These are phyloP conservation scores for Boehmeria nivea DNA, from an alignment of 306 rosid species.

Conservation along the genomic window DNA sequence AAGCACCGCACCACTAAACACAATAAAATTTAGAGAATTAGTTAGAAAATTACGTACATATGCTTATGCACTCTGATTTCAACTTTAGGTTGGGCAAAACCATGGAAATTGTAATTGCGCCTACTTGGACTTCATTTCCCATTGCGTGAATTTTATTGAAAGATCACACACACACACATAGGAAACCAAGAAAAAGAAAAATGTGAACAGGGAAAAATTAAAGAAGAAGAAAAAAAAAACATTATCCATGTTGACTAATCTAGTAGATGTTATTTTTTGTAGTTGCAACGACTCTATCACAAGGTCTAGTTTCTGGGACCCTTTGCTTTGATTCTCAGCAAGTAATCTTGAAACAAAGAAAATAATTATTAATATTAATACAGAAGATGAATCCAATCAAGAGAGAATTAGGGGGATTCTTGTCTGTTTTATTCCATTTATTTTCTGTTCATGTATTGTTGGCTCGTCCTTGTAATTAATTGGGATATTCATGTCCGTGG, in stretches of 20 bases:
- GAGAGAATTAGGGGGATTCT: no score
- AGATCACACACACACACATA: background rate
- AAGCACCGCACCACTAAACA: background rate
- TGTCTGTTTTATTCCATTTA: background rate
- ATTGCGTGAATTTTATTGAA: background rate
- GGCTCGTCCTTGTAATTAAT: background rate
- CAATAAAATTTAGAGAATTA: background rate
- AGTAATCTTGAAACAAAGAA: background rate
- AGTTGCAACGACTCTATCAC: background rate
- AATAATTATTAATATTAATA: background rate
- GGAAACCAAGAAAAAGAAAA: background rate
- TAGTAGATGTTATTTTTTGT: no score
- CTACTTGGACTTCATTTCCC: background rate
- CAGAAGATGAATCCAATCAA: background rate
- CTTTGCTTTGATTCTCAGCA: background rate
- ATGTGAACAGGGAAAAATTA: background rate
- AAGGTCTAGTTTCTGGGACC: background rate
- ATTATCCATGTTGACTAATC: no score
- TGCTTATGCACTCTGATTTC: no score
- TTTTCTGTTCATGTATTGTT: background rate
- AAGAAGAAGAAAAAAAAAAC: background rate
- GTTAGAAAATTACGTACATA: background rate
- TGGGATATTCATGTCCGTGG: background rate
- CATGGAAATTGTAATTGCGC: background rate
- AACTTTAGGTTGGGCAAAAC: background rate